Conservation (phyloP, 768 basidiomycete genomes). For the Mycena crocata region DNA sequence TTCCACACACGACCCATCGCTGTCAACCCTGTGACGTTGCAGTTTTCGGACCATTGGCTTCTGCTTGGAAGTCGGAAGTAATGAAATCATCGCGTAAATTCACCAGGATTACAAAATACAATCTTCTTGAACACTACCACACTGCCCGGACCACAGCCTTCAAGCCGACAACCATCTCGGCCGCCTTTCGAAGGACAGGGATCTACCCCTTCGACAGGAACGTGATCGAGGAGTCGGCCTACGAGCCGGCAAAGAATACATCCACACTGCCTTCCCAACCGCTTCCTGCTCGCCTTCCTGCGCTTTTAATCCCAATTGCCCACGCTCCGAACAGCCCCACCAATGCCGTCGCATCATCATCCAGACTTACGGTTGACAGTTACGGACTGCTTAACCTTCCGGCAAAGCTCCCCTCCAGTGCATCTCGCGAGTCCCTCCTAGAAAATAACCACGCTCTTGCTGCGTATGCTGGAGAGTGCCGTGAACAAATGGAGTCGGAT, state of each 20-base stretch:
- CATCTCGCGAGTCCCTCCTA: background rate
- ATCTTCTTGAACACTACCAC: slow-evolving; percentile 41
- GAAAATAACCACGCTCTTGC: background rate
- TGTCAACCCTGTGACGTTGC: slow-evolving; percentile 51
- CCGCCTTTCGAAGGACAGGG: slow-evolving; percentile 45
- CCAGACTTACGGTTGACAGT: no score
- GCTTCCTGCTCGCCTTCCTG: no score
- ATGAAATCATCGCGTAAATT: slow-evolving; percentile 21
- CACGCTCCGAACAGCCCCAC: no score
- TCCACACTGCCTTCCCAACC: slow-evolving; percentile 3
- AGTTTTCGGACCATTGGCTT: slow-evolving; percentile 50
- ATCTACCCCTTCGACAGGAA: slow-evolving; percentile 43
- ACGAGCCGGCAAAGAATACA: slow-evolving; percentile 41
- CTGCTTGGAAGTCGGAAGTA: slow-evolving; percentile 44
- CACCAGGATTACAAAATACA: slow-evolving; percentile 43
- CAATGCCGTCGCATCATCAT: no score
- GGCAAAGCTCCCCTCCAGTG: background rate
- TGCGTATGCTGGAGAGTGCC: slow-evolving; percentile 22
- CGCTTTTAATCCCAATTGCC: no score
- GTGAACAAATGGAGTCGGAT: slow-evolving; percentile 35
- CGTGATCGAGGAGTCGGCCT: slow-evolving; percentile 34
- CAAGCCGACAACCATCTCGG: slow-evolving; percentile 41
- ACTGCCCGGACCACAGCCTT: slow-evolving; percentile 38
- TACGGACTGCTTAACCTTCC: no score
- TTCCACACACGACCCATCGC: slow-evolving; percentile 51